Conservation (phyloP, 352 stramenopile species). For the Globisporangium yorkense region DNA sequence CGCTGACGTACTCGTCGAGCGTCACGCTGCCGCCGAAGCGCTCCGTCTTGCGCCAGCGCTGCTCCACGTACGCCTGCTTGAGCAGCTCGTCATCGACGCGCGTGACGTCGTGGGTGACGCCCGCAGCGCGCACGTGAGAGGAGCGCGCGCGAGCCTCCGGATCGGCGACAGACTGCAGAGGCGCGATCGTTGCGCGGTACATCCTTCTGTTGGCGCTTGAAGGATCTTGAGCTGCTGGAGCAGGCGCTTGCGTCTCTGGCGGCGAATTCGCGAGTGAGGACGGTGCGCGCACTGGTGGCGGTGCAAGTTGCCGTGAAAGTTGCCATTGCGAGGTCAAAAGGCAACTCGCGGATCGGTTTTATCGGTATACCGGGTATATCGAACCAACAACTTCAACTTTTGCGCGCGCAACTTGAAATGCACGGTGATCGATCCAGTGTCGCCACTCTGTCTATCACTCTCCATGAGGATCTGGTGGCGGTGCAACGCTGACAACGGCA, state of each 20-base stretch:
- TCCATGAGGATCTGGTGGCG: too few relatives aligned
- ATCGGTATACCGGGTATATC: background rate
- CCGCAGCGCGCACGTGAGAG: background rate
- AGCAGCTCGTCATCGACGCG: conserved; percentile 1
- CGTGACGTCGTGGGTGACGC: background rate
- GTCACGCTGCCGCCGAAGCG: background rate
- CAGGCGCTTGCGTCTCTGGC: background rate
- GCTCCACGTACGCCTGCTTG: background rate
- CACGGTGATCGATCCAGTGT: too few relatives aligned
- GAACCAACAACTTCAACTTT: too few relatives aligned
- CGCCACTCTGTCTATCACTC: too few relatives aligned
- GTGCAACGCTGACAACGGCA: too few relatives aligned
- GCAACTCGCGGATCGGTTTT: background rate
- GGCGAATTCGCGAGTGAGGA: background rate
- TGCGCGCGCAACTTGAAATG: too few relatives aligned
- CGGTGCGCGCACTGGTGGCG: too few relatives aligned
- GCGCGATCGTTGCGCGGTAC: background rate
- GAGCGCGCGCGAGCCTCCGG: background rate
- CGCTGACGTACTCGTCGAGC: background rate
- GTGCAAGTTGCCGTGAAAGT: background rate
- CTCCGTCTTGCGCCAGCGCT: background rate
- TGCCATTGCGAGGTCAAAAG: background rate
- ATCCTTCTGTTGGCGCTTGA: background rate
- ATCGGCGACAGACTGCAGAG: background rate
- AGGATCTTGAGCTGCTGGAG: background rate